These are phyloP conservation scores for Pythium rishiriense DNA, from an alignment of 352 stramenopile species.

Conservation along the genomic window DNA sequence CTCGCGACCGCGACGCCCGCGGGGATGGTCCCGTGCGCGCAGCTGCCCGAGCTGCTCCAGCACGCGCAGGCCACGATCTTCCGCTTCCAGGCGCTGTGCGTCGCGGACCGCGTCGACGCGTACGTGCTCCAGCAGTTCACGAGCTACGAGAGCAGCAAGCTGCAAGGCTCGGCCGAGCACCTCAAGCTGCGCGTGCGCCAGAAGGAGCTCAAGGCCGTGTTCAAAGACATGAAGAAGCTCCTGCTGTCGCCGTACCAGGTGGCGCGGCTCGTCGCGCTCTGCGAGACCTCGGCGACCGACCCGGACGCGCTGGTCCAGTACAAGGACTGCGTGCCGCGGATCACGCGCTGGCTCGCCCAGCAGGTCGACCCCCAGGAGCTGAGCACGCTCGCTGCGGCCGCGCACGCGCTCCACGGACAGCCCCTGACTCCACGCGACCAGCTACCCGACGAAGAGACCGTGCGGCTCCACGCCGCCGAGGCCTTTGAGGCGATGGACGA, in stretches of 20 bases:
- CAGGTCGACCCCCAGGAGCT: slow-evolving; percentile 38
- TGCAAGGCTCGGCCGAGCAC: slow-evolving; percentile 49
- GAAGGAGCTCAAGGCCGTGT: slow-evolving; percentile 42
- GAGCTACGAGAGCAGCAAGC: slow-evolving; percentile 45
- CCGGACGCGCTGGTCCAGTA: slow-evolving; percentile 50
- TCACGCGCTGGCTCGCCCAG: slow-evolving; percentile 30
- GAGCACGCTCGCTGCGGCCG: slow-evolving; percentile 25
- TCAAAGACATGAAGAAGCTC: slow-evolving; percentile 56
- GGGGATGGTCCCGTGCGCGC: slow-evolving; percentile 33
- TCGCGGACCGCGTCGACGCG: slow-evolving; percentile 35
- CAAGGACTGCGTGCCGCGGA: slow-evolving; percentile 32
- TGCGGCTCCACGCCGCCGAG: slow-evolving; percentile 35
- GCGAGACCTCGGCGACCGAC: slow-evolving; percentile 20
- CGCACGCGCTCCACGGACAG: slow-evolving; percentile 12
- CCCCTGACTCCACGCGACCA: neutral
- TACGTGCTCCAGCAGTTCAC: slow-evolving; percentile 59
- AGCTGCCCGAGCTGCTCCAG: slow-evolving; percentile 41
- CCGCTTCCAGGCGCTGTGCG: slow-evolving; percentile 51
- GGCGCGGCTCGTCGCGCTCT: slow-evolving; percentile 39
- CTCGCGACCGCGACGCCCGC: slow-evolving; percentile 37
- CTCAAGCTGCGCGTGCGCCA: slow-evolving; percentile 48
- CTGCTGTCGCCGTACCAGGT: slow-evolving; percentile 53
- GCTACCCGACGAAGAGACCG: slow-evolving; percentile 20
- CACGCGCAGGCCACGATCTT: slow-evolving; percentile 60
- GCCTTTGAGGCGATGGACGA: slow-evolving; percentile 42